Percentiles rank a stretch among this genome's conserved stretches.
These are phyloP conservation scores for Cryptococcus sp. DNA, from an alignment of 1,284 basidiomycete species.

Conservation along the genomic window DNA sequence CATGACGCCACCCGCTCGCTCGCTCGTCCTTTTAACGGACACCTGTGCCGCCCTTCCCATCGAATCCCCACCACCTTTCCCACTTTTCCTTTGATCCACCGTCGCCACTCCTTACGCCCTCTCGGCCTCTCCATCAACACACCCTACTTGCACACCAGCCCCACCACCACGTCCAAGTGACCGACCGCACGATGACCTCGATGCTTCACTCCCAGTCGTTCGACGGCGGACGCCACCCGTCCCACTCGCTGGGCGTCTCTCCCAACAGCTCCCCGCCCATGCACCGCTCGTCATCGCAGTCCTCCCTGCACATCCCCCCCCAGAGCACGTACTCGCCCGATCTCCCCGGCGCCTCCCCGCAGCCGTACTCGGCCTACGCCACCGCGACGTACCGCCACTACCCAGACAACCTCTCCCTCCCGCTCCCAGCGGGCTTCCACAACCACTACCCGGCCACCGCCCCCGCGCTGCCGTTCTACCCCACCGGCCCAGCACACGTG, in stretches of 20 bases:
- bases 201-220: slow-evolving; percentile 19
- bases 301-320: slow-evolving; percentile 29
- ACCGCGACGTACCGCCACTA: slow-evolving; percentile 15
- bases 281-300: slow-evolving; percentile 31
- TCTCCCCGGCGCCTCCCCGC: slow-evolving; percentile 11
- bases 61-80: slow-evolving; percentile 9
- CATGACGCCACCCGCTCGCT: slow-evolving; percentile 4
- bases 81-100: slow-evolving; percentile 24
- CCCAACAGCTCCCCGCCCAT: slow-evolving; percentile 28
- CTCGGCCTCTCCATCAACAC: neutral
- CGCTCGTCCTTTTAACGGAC: slow-evolving; percentile 26
- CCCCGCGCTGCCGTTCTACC: slow-evolving; percentile 17
- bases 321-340: slow-evolving; percentile 22
- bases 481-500: slow-evolving; percentile 10
- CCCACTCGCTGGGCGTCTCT: slow-evolving; percentile 16
- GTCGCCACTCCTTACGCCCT: slow-evolving; percentile 17
- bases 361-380: slow-evolving; percentile 18
- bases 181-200: slow-evolving; percentile 25
- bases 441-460: slow-evolving; percentile 23
- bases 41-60: slow-evolving; percentile 9
- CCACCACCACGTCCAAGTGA: neutral
- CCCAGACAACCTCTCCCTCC: slow-evolving; percentile 16
- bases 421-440: slow-evolving; percentile 7
- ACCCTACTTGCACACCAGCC: neutral
- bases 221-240: slow-evolving; percentile 24